Conservation (phyloP, 345 rosid genomes). For the Crucihimalaya himalaica region DNA sequence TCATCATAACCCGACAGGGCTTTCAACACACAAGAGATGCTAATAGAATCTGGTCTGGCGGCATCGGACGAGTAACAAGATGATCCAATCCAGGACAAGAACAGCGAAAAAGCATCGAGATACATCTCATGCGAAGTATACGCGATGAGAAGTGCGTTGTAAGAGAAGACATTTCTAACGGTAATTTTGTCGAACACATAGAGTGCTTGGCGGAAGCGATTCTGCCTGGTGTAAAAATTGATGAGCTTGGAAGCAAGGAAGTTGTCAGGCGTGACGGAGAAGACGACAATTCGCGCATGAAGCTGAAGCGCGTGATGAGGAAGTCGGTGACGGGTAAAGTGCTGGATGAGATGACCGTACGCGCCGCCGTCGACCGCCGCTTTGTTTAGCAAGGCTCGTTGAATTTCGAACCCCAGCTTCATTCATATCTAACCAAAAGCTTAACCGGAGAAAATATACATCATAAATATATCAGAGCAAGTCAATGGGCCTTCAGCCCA, state of each 20-base stretch:
- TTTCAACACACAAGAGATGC: conserved; percentile 65
- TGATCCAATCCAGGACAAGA: conserved; percentile 45
- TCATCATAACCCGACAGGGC: conserved; percentile 46
- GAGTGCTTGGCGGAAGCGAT: conserved; percentile 49
- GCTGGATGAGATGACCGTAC: conserved; percentile 65
- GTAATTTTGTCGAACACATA: conserved; percentile 72
- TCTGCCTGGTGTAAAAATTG: conserved; percentile 50
- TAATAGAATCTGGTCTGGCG: conserved; percentile 53
- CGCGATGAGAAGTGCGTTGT: conserved; percentile 74
- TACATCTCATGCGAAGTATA: conserved; percentile 57
- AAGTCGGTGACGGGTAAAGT: conserved; percentile 52
- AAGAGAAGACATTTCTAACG: conserved; percentile 57
- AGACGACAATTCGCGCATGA: conserved; percentile 64
- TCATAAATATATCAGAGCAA: not conserved
- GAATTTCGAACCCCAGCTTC: conserved; percentile 41
- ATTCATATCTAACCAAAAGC: conserved; percentile 36
- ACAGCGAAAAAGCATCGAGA: conserved; percentile 50
- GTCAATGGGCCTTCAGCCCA: not conserved
- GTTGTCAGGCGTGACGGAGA: conserved; percentile 58
- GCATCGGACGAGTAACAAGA: conserved; percentile 25
- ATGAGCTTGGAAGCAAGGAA: conserved; percentile 77
- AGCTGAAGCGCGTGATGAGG: conserved; percentile 75
- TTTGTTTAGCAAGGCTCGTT: conserved; percentile 35
- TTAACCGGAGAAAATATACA: conserved; percentile 22
- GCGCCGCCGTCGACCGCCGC: conserved; percentile 54